Percentiles rank a stretch among this genome's conserved stretches.
Evolutionary conservation across 805 yeast genomes (phyloP).

Genomic region (Wickerhamomyces rabaulensis): DNA sequence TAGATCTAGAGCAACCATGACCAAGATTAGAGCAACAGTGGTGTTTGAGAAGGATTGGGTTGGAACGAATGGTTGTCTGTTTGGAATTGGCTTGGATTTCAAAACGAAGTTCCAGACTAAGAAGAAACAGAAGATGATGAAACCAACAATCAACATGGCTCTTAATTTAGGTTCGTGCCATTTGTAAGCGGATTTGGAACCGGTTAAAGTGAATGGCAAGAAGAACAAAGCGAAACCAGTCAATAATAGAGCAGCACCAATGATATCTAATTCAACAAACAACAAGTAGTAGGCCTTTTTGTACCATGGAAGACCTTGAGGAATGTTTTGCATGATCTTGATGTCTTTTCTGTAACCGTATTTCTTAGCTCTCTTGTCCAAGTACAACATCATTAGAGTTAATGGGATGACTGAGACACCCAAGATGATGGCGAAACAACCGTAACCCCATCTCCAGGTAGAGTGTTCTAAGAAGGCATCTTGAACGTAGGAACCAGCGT

Average conservation of each 20-base stretch:
- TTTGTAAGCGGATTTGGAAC: slow-evolving; percentile 13
- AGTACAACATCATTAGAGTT: slow-evolving; percentile 18
- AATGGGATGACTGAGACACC: slow-evolving; percentile 20
- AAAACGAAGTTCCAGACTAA: slow-evolving; percentile 19
- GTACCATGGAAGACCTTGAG: slow-evolving; percentile 12
- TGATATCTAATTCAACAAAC: slow-evolving; percentile 15
- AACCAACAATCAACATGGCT: slow-evolving; percentile 24
- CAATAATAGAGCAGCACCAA: slow-evolving; percentile 19
- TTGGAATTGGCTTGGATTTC: slow-evolving; percentile 2
- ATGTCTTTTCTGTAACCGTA: slow-evolving; percentile 8
- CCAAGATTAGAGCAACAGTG: slow-evolving; percentile 17
- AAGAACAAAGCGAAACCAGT: slow-evolving; percentile 23
- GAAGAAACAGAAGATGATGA: slow-evolving; percentile 13
- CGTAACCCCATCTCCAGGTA: slow-evolving; percentile 50
- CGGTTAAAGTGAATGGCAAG: slow-evolving; percentile 26
- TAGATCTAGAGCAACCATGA: slow-evolving; percentile 21
- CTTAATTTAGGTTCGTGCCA: slow-evolving; percentile 20
- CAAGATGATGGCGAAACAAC: slow-evolving; percentile 37
- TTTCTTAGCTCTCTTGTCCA: slow-evolving; percentile 17
- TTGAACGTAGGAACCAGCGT: slow-evolving; percentile 24
- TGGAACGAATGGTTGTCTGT: slow-evolving; percentile 23
- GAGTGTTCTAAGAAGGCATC: slow-evolving; percentile 26
- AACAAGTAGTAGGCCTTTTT: slow-evolving; percentile 12
- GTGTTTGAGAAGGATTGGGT: slow-evolving; percentile 18
- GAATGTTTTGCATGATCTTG: slow-evolving; percentile 12